A percentile compares a stretch with the other conserved stretches of the same genome.
phyloP scores from a whole-genome alignment of 208 protist genomes.

The Wallacemonas sp. region DNA sequence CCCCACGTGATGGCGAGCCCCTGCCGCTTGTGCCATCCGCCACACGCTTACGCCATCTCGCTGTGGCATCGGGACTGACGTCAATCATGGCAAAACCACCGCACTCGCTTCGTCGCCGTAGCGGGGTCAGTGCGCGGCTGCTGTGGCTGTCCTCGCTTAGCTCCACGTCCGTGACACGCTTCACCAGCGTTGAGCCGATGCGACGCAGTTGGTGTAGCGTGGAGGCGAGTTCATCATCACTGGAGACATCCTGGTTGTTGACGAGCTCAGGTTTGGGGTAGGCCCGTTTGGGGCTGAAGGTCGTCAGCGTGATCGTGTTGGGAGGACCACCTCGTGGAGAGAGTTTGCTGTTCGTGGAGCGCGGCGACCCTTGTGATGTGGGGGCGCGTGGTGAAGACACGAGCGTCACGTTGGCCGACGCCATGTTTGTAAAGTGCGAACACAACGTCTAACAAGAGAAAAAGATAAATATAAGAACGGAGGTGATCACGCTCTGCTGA shows the following conservation, averaged over 20 bases:
- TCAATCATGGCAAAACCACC: slow-evolving; percentile 2
- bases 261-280: neutral
- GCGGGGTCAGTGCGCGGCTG: slow-evolving; percentile 1
- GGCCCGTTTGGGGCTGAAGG: slow-evolving; percentile 1
- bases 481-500: neutral
- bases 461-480: too few species aligned
- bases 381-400: too few species aligned
- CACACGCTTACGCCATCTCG: slow-evolving; percentile 4
- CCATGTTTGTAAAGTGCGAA: too few species aligned
- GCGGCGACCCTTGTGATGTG: neutral
- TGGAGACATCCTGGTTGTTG: neutral
- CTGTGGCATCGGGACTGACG: slow-evolving; percentile 13
- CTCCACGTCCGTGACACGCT: slow-evolving; percentile 3
- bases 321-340: neutral
- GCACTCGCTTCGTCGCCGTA: slow-evolving; percentile 5
- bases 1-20: too few species aligned
- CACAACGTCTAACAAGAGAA: too few species aligned
- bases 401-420: too few species aligned
- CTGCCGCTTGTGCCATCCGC: neutral
- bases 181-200: slow-evolving; percentile 7
- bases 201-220: slow-evolving; percentile 9
- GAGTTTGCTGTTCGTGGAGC: neutral
- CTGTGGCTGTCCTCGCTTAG: slow-evolving; percentile 8
- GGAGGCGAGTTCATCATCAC: slow-evolving; percentile 8
- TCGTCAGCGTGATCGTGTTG: neutral